Evolutionary conservation across 1,284 basidiomycete genomes (phyloP).

Genomic region (Pseudozyma sp.): DNA sequence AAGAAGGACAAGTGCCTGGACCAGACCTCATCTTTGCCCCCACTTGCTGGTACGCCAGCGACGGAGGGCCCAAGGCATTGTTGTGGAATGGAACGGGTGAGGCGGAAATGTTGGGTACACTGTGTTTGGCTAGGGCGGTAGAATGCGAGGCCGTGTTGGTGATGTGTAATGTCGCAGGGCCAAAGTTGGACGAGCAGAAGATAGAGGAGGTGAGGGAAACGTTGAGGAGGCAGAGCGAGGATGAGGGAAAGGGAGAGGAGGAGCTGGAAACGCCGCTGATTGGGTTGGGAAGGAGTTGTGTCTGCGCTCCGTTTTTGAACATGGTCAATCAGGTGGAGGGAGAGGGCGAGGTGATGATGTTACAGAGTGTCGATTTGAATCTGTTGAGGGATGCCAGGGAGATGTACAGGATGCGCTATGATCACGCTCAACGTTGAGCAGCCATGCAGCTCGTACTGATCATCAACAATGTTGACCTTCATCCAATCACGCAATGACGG

Average conservation of each 20-base stretch:
- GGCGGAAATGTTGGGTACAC: constrained; percentile 51
- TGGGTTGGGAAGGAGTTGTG: constrained; percentile 58
- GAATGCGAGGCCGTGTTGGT: constrained; percentile 61
- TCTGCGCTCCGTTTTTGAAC: constrained; percentile 61
- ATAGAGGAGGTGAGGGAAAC: constrained; percentile 9
- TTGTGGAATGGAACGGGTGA: constrained; percentile 58
- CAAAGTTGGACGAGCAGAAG: constrained; percentile 16
- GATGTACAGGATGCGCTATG: constrained; percentile 54
- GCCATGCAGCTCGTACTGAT: no score
- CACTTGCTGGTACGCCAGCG: constrained; percentile 67
- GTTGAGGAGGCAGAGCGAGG: neutral
- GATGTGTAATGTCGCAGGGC: constrained; percentile 66
- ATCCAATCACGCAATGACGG: neutral
- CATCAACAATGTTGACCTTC: no score
- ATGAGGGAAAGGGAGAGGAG: constrained; percentile 4
- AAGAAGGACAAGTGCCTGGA: constrained; percentile 37
- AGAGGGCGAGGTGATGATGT: constrained; percentile 52
- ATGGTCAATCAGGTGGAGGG: constrained; percentile 45
- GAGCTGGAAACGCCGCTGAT: constrained; percentile 36
- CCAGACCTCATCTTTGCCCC: constrained; percentile 66
- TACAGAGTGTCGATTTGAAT: constrained; percentile 54
- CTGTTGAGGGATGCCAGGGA: constrained; percentile 50
- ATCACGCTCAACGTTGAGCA: constrained; percentile 36
- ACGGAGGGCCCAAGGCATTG: constrained; percentile 57
- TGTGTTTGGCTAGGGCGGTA: constrained; percentile 56